Evolutionary conservation across 306 rosid genomes (phyloP), one percentile per base, ranked within the genome.

Genomic region (Hylodesmum podocarpum): DNA sequence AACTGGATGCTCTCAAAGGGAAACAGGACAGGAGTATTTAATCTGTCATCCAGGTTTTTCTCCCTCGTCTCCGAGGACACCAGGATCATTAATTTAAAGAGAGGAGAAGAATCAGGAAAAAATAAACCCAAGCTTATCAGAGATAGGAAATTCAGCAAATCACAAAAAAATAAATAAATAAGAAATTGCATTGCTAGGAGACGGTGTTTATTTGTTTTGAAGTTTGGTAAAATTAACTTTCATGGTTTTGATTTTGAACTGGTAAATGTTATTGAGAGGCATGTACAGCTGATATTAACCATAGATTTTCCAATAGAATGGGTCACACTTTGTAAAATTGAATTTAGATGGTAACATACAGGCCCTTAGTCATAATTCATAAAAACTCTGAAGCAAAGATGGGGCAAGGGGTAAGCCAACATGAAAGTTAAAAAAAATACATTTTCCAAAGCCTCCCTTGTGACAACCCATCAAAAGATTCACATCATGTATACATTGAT

Each of bases 21-120:
- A 33, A 10, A 70, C n/a, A 69, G 16, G 24, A 33, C 25, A 75
- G 16, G 44, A 61, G 55, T 47, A 79, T 74, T 29, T 68, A 69
- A 69, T 71, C 18, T 46, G 63, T 37, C 8, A 66, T 53, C 66
- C 47, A 70, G 59, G 51, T 44, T 62, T 21, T 79, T 54, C 50
- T 27, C 55, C 16, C 4, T 14, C 18, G 2, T 14, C 36, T 61
- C 73, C 27, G 40, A 34, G 14, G 28, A 27, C 15, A 71, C 43
- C 21, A 21, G 8, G 15, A 73, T 3, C 67, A 3, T 2, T 47
- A 31, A 14, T 33, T 62, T 79, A 29, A n/a, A n/a, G 3, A 39
- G 6, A 3, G 27, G 40, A 63, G 34, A 39, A 3, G 6, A 7
- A 66, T n/a, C 64, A 46, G 7, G 37, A 16, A 41, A 10, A 24